phyloP scores from a whole-genome alignment of 2,329 filamentous ascomycete genomes.

The Ambrosiella xylebori region DNA sequence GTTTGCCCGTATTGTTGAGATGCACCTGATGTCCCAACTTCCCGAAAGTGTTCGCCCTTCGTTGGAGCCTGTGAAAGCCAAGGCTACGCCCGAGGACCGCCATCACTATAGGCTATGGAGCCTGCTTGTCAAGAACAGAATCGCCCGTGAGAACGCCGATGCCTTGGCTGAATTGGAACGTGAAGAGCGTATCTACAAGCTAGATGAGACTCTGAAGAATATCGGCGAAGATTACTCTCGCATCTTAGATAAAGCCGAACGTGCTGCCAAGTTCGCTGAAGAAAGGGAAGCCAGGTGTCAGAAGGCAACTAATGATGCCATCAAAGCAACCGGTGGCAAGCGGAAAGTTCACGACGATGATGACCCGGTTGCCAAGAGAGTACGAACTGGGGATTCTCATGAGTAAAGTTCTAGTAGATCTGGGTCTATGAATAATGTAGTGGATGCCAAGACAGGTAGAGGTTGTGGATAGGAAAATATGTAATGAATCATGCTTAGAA shows the following conservation, averaged over 20 bases:
- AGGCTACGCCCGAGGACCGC: constrained; percentile 22
- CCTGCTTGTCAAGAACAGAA: constrained; percentile 56
- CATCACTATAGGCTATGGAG: constrained; percentile 52
- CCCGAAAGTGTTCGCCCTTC: constrained; percentile 38
- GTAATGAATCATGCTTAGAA: constrained; percentile 12
- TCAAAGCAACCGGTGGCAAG: not conserved
- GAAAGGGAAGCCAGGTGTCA: not conserved
- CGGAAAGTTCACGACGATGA: not conserved
- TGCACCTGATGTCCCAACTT: constrained; percentile 50
- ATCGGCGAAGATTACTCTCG: constrained; percentile 60
- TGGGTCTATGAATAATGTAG: too few relatives aligned
- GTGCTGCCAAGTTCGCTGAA: constrained; percentile 14
- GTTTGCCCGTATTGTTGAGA: constrained; percentile 57
- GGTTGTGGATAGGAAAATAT: not conserved
- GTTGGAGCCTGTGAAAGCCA: constrained; percentile 23
- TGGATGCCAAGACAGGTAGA: not conserved
- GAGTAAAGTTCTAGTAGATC: not conserved
- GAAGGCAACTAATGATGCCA: not conserved
- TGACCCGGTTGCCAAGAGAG: not conserved
- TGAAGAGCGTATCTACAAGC: constrained; percentile 50
- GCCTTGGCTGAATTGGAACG: constrained; percentile 51
- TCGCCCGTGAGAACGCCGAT: constrained; percentile 61
- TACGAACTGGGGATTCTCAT: not conserved
- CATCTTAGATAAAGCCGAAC: constrained; percentile 34
- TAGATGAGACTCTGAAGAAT: constrained; percentile 49